phyloP scores from a whole-genome alignment of 1,139 yeast species.

The Blastobotrys aristatus region DNA sequence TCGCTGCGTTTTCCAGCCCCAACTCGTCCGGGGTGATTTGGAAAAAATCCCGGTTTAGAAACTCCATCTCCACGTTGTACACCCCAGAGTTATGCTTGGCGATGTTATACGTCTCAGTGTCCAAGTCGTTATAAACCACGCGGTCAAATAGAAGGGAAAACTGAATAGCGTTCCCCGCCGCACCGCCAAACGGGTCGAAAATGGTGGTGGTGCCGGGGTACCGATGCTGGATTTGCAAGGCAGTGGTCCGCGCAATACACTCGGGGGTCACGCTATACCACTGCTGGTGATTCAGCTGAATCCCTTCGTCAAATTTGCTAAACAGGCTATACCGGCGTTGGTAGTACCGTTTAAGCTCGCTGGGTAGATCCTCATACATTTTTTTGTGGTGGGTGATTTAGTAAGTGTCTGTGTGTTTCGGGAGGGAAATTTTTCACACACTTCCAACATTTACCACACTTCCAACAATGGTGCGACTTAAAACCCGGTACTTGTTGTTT shows the following conservation, averaged over 20 bases:
- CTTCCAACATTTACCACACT: too few species aligned
- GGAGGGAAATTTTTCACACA: background rate
- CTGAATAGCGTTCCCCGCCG: slow-evolving; percentile 90
- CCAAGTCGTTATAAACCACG: slow-evolving; percentile 66
- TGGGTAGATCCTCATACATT: background rate
- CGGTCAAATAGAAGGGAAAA: slow-evolving; percentile 40
- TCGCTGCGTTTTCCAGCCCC: slow-evolving; percentile 33
- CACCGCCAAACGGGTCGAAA: slow-evolving; percentile 85
- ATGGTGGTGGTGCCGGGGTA: slow-evolving; percentile 44
- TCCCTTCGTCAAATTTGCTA: slow-evolving; percentile 60
- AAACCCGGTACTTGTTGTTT: slow-evolving; percentile 76
- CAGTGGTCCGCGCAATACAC: slow-evolving; percentile 51
- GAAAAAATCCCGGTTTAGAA: slow-evolving; percentile 27
- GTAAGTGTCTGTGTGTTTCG: background rate
- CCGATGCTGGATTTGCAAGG: slow-evolving; percentile 50
- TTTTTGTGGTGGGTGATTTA: background rate
- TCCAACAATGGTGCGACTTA: slow-evolving; percentile 76
- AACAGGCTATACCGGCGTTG: slow-evolving; percentile 54
- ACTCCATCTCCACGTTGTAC: slow-evolving; percentile 36
- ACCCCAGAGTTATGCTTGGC: slow-evolving; percentile 68
- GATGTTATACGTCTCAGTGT: slow-evolving; percentile 56
- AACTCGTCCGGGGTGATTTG: slow-evolving; percentile 15
- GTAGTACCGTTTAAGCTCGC: slow-evolving; percentile 47
- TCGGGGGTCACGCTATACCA: slow-evolving; percentile 97
- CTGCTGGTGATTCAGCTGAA: slow-evolving; percentile 65